phyloP scores from a whole-genome alignment of 768 basidiomycete species.

The Pholiota molesta region DNA sequence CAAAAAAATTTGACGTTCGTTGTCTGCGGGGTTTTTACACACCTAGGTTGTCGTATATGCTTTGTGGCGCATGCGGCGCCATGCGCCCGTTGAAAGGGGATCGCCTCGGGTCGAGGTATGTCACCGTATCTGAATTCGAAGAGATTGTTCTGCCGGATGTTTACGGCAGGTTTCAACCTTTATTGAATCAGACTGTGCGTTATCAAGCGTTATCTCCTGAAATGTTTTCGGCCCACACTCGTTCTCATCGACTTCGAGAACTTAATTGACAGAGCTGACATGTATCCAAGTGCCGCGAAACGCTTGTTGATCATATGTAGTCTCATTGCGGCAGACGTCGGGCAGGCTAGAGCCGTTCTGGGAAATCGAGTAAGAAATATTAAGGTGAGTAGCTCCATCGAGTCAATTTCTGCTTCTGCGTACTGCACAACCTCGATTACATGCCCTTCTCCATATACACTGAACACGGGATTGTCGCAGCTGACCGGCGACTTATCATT shows the following conservation, averaged over 20 bases:
- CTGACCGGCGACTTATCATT: not conserved
- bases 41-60: not conserved
- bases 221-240: not conserved
- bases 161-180: not conserved
- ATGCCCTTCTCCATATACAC: not conserved
- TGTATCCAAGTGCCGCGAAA: no score
- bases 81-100: not conserved
- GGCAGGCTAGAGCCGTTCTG: no score
- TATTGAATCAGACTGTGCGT: not conserved
- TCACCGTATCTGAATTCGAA: slow-evolving; percentile 8
- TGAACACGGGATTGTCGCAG: not conserved
- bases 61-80: not conserved
- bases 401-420: not conserved
- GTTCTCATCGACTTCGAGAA: not conserved
- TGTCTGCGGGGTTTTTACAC: not conserved
- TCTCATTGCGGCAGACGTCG: no score
- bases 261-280: not conserved
- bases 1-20: not conserved
- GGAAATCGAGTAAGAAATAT: not conserved
- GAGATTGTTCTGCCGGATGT: slow-evolving; percentile 20
- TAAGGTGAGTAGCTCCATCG: not conserved
- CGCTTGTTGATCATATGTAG: no score
- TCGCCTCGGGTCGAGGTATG: not conserved
- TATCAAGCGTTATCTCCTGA: not conserved
- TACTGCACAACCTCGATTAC: not conserved